These are phyloP conservation scores for Capillidium rhysosporum DNA, from an alignment of 371 early-diverging fungal species.

Conservation along the genomic window DNA sequence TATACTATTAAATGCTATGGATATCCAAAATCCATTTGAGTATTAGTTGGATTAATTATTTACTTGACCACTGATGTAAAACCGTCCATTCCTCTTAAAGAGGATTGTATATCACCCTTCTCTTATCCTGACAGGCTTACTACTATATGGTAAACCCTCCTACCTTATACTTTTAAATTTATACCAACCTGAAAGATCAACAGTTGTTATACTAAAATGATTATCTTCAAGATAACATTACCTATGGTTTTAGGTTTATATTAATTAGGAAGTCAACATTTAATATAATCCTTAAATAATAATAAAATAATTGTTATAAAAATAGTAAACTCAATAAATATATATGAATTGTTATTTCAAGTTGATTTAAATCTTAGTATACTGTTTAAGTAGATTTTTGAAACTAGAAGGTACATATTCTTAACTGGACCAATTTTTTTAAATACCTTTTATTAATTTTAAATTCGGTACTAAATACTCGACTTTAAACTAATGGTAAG, in stretches of 20 bases:
- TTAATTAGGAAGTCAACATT: slow-evolving; percentile 27
- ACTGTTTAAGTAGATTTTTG: slow-evolving; percentile 18
- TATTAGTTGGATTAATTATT: no score
- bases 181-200: no score
- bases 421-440: slow-evolving; percentile 33
- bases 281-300: no score
- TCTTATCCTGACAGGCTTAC: no score
- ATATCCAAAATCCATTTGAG: no score
- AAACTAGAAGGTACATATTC: slow-evolving; percentile 28
- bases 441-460: slow-evolving; percentile 20
- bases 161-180: no score
- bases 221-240: slow-evolving; percentile 30
- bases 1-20: no score
- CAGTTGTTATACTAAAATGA: slow-evolving; percentile 11
- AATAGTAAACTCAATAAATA: slow-evolving; percentile 39
- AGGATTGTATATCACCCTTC: no score
- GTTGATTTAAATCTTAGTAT: slow-evolving; percentile 27
- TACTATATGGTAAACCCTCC: no score
- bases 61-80: no score
- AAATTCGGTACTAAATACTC: slow-evolving; percentile 24
- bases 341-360: slow-evolving; percentile 31
- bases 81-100: no score
- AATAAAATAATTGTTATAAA: slow-evolving; percentile 38
- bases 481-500: slow-evolving; percentile 30
- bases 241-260: slow-evolving; percentile 15